These are phyloP conservation scores for Drechslerella coelobrocha DNA, from an alignment of 2,329 filamentous ascomycete species.

Conservation along the genomic window DNA sequence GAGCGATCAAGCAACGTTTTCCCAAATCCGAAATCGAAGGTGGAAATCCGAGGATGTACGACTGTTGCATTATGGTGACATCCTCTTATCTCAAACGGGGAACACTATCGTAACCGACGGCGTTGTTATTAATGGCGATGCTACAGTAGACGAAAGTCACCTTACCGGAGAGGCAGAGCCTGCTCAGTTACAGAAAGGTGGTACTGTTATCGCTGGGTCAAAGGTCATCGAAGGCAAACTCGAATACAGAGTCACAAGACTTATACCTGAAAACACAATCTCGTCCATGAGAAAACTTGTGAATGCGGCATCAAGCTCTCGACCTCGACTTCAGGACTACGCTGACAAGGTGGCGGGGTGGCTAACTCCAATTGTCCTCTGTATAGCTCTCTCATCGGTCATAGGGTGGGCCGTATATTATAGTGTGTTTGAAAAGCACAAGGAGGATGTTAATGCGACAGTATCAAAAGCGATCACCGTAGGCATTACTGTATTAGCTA, in stretches of 20 bases:
- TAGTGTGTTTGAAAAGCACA: conserved; percentile 6
- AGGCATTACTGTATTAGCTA: conserved; percentile 74
- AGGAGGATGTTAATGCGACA: conserved; percentile 15
- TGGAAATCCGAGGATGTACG: conserved; percentile 65
- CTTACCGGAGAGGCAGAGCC: conserved; percentile 74
- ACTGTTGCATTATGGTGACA: conserved; percentile 75
- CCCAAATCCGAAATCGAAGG: conserved; percentile 19
- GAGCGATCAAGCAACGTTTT: conserved; percentile 15
- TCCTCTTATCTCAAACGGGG: conserved; percentile 70
- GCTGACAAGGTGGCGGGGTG: conserved; percentile 66
- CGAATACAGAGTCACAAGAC: conserved; percentile 64
- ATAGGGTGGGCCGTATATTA: conserved; percentile 28
- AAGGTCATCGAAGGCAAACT: conserved; percentile 65
- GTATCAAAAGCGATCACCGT: conserved; percentile 70
- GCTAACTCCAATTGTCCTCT: conserved; percentile 31
- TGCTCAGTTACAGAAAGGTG: conserved; percentile 66
- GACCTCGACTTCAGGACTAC: conserved; percentile 71
- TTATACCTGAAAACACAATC: conserved; percentile 76
- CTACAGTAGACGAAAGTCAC: conserved; percentile 78
- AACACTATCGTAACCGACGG: conserved; percentile 72
- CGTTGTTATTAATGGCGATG: conserved; percentile 67
- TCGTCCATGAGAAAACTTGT: conserved; percentile 73
- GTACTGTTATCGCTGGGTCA: conserved; percentile 69
- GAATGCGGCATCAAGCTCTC: conserved; percentile 71
- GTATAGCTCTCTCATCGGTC: conserved; percentile 17